These are phyloP conservation scores for Lichtheimia hyalospora DNA, from an alignment of 371 early-diverging fungal species.

Conservation along the genomic window DNA sequence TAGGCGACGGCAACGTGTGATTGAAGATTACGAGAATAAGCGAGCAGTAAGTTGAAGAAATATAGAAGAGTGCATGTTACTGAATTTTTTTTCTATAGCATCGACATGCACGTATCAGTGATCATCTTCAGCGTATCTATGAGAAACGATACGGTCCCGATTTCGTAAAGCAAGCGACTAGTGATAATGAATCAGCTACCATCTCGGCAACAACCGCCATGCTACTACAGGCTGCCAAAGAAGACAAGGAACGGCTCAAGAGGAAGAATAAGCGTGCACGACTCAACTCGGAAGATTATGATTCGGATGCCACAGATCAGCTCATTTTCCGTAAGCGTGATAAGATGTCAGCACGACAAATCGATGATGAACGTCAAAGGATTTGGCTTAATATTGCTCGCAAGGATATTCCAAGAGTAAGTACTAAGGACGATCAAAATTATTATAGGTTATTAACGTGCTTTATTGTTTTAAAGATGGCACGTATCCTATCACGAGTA, in stretches of 20 bases:
- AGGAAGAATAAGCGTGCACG: slow-evolving; percentile 3
- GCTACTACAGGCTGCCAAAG: slow-evolving; percentile 20
- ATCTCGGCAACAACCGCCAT: slow-evolving; percentile 10
- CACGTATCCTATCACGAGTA: slow-evolving; percentile 54
- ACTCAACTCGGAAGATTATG: slow-evolving; percentile 10
- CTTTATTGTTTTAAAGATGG: slow-evolving; percentile 29
- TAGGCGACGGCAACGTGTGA: slow-evolving; percentile 27
- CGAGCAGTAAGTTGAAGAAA: slow-evolving; percentile 27
- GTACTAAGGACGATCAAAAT: neutral
- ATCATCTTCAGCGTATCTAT: slow-evolving; percentile 33
- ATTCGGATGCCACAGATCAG: slow-evolving; percentile 1
- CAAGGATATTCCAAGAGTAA: slow-evolving; percentile 48
- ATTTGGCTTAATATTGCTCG: slow-evolving; percentile 50
- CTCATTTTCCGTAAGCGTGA: slow-evolving; percentile 2
- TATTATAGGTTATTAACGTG: too few species aligned
- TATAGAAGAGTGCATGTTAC: neutral
- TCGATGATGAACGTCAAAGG: slow-evolving; percentile 32
- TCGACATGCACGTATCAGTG: slow-evolving; percentile 28
- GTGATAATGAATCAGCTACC: neutral
- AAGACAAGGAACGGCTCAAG: slow-evolving; percentile 33
- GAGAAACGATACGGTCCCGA: slow-evolving; percentile 40
- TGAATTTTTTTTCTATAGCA: slow-evolving; percentile 10
- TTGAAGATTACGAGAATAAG: slow-evolving; percentile 46
- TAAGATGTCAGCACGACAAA: slow-evolving; percentile 11
- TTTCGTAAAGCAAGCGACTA: slow-evolving; percentile 16